A percentile compares a stretch with the other conserved stretches of the same genome.
These are phyloP conservation scores for Hirsutella thompsonii DNA, from an alignment of 2,329 filamentous ascomycete species.

Conservation along the genomic window DNA sequence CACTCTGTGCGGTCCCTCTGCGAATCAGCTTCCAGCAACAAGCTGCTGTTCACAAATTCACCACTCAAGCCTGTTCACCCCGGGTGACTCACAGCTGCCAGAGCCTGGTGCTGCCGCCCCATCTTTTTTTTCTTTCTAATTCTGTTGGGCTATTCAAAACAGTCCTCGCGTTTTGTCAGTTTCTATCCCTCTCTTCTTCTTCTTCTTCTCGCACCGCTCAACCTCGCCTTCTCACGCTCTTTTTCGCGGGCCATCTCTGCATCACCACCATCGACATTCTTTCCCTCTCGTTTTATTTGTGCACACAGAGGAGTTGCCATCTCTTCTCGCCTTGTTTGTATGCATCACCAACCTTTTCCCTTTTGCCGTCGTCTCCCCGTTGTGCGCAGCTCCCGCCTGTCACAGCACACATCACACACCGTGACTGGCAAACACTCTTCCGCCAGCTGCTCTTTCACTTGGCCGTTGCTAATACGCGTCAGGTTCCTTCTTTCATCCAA, in stretches of 20 bases:
- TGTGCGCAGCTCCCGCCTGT: not conserved
- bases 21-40: not conserved
- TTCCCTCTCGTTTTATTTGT: not conserved
- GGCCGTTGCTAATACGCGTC: not conserved
- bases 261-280: not conserved
- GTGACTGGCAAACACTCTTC: not conserved
- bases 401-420: not conserved
- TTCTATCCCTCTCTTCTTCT: not conserved
- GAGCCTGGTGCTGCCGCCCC: too few species aligned
- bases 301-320: not conserved
- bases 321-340: not conserved
- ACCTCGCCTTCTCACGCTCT: not conserved
- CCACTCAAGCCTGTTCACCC: not conserved
- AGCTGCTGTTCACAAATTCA: not conserved
- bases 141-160: not conserved
- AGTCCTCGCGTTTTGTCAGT: not conserved
- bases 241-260: not conserved
- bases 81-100: not conserved
- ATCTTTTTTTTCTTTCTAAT: too few species aligned
- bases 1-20: not conserved
- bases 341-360: not conserved
- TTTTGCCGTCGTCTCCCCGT: not conserved
- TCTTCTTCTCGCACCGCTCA: not conserved
- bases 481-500: not conserved
- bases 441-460: not conserved